Base-by-base conservation (phyloP, 495 filamentous ascomycete species). In the Massariosphaeria phaeospora region DNA sequence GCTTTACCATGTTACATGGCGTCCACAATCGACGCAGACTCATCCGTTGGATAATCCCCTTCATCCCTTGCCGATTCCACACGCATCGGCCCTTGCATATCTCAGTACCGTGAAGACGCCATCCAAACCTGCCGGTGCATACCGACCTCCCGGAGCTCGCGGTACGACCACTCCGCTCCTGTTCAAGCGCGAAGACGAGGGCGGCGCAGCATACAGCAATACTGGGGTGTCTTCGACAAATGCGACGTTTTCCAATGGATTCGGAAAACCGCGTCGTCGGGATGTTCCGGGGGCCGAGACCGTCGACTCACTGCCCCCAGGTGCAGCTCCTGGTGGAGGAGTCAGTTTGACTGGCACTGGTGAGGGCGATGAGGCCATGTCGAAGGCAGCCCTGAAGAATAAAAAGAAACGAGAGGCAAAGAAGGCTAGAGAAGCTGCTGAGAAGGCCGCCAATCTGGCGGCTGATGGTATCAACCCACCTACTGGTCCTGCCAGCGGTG, bases 341-440 rank as follows among this genome's bases (percentile, higher is more conserved):
- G 83, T 86, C 35, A 78, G 78, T 48, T 71, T 85, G 30, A 65
- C 73, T 15, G 75, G 73, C 21, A 74, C 74, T 2, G 77, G 73
- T 33, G 82, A 84, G 26, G 80, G 77, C 20, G 77, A 85, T 43
- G 86, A 69, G 17, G 84, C 75, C 57, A 70, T 94, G 35, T 91
- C 86, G 56, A 96, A 91, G 71, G 78, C 89, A 13, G 93, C 91
- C 0, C 72, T 91, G 46, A 95, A 96, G 76, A 98, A 97, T 75
- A 96, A 96, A 82, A 97, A 96, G 80, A 98, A 98, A 79, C 79
- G 91, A 30, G 89, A 95, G 66, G 91, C 89, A 48, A 96, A 94
- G 77, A 97, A 96, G 71, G 81, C 82, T 24, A 93, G 90, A 69
- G 88, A 91, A 24, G 79, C 77, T 5, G 86, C 77, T 11, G 76